Percentiles rank a stretch among this genome's conserved stretches.
Evolutionary conservation across 805 yeast species (phyloP).

Genomic region (Candida corydali): DNA sequence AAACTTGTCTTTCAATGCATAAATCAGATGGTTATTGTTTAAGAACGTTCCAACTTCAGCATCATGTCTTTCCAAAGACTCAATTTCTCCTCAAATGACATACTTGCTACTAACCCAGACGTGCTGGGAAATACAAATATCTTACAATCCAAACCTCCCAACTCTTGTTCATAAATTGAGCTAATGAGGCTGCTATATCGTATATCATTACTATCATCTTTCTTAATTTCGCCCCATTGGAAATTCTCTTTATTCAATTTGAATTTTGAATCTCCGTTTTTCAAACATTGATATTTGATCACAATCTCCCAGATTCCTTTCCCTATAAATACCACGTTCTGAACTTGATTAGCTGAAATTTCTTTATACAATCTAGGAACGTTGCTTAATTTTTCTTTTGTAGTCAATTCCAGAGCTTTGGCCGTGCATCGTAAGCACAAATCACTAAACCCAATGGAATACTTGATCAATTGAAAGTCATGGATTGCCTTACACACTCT

Average conservation of each 20-base stretch:
- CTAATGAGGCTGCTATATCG: no score
- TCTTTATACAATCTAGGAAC: constrained; percentile 50
- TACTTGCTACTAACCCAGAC: constrained; percentile 61
- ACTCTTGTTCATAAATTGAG: constrained; percentile 12
- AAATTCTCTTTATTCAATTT: constrained; percentile 32
- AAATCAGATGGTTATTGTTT: no score
- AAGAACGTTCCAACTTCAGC: no score
- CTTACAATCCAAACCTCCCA: constrained; percentile 12
- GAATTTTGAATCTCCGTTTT: constrained; percentile 21
- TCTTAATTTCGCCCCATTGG: constrained; percentile 47
- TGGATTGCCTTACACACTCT: constrained; percentile 11
- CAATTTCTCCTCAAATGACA: constrained; percentile 43
- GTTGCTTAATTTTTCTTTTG: constrained; percentile 49
- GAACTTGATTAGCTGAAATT: constrained; percentile 35
- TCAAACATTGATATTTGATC: constrained; percentile 27
- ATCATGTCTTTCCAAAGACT: constrained; percentile 45
- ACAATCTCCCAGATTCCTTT: constrained; percentile 72
- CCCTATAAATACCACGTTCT: constrained; percentile 57
- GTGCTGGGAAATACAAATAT: constrained; percentile 68
- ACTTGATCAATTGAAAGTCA: constrained; percentile 41
- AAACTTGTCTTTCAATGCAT: no score
- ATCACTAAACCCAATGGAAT: constrained; percentile 66
- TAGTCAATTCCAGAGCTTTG: constrained; percentile 50
- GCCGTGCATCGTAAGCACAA: constrained; percentile 61
- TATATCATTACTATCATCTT: constrained; percentile 15